Conservation (phyloP, 805 yeast genomes). For the Groenewaldozyma tartarivorans region DNA sequence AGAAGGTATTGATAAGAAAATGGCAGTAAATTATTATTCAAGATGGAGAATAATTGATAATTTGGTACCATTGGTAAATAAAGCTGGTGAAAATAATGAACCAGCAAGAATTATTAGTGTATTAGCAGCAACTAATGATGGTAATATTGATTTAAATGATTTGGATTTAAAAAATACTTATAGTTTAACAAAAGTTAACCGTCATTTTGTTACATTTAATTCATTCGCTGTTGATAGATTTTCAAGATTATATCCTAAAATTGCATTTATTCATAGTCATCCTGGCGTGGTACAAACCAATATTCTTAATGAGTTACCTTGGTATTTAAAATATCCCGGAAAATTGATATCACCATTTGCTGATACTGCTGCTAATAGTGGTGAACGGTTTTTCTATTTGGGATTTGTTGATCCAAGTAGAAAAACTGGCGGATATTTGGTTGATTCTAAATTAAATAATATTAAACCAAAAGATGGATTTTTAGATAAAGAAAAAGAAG, state of each 20-base stretch:
- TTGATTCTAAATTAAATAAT: slow-evolving; percentile 9
- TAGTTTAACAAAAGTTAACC: slow-evolving; percentile 8
- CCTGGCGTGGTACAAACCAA: slow-evolving; percentile 5
- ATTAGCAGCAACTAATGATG: slow-evolving; percentile 19
- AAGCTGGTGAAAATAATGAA: slow-evolving; percentile 14
- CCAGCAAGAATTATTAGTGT: slow-evolving; percentile 21
- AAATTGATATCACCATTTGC: background rate
- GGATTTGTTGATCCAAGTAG: slow-evolving; percentile 13
- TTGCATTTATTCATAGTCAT: slow-evolving; percentile 3
- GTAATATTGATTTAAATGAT: slow-evolving; percentile 16
- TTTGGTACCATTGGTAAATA: slow-evolving; percentile 18
- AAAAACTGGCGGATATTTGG: slow-evolving; percentile 14
- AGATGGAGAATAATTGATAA: slow-evolving; percentile 19
- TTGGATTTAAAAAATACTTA: slow-evolving; percentile 17
- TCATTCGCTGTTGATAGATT: slow-evolving; percentile 14
- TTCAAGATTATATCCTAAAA: slow-evolving; percentile 2
- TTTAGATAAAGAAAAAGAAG: slow-evolving; percentile 15
- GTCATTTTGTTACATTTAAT: slow-evolving; percentile 14
- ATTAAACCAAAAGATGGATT: slow-evolving; percentile 9
- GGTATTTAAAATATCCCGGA: slow-evolving; percentile 2
- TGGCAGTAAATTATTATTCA: slow-evolving; percentile 22
- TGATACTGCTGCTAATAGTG: slow-evolving; percentile 1
- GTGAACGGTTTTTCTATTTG: slow-evolving; percentile 2
- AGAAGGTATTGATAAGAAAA: slow-evolving; percentile 22
- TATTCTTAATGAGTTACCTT: slow-evolving; percentile 2